Conservation (phyloP, 2,329 filamentous ascomycete genomes). For the Daldinia sp. region DNA sequence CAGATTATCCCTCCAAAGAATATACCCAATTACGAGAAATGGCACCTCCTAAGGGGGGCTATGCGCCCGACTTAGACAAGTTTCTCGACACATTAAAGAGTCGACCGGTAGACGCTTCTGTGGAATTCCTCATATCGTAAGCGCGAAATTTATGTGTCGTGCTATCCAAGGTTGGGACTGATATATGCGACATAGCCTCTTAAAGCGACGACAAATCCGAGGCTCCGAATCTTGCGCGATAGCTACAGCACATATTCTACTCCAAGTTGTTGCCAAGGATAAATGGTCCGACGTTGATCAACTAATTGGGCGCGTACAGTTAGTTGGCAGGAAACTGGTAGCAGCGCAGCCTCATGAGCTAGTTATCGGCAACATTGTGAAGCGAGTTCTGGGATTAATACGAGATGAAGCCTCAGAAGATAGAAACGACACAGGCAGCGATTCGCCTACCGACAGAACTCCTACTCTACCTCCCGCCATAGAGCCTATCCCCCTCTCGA, state of each 20-base stretch:
- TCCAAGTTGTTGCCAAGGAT: conserved; percentile 85
- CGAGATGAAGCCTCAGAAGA: conserved; percentile 90
- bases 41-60: conserved; percentile 66
- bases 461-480: conserved; percentile 42
- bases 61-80: conserved; percentile 79
- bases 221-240: conserved; percentile 90
- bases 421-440: conserved; percentile 72
- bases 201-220: conserved; percentile 91
- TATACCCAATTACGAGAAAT: conserved; percentile 55
- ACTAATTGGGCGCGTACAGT: conserved; percentile 83
- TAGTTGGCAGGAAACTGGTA: conserved; percentile 81
- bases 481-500: conserved; percentile 37
- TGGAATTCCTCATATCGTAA: conserved; percentile 86
- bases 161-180: conserved; percentile 26
- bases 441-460: conserved; percentile 65
- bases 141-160: conserved; percentile 45
- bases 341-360: conserved; percentile 90
- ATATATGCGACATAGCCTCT: conserved; percentile 66
- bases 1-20: conserved; percentile 1
- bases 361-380: conserved; percentile 93
- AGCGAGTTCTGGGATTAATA: conserved; percentile 89
- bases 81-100: conserved; percentile 84
- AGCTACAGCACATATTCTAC: conserved; percentile 88
- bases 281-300: conserved; percentile 82
- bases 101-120: conserved; percentile 80